Base-by-base conservation (phyloP, 208 protist species). In the Crithidia thermophila region DNA sequence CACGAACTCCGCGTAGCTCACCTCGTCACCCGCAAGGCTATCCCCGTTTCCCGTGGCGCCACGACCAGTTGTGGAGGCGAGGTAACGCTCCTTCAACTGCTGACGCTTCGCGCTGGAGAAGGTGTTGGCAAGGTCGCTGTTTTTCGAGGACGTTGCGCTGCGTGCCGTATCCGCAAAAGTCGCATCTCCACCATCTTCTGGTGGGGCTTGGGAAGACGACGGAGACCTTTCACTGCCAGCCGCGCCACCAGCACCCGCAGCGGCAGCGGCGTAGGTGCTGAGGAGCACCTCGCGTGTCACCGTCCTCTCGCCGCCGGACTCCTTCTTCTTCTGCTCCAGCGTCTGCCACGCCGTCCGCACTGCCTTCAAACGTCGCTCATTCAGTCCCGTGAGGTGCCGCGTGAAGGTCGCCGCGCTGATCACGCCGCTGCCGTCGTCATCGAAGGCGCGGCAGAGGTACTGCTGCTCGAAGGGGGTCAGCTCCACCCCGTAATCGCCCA, bases 311-410 rank as follows among this genome's bases (percentile, higher is more conserved):
- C 0, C 20, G 36, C 7, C 45, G 2, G 11, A 18, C 8, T 33
- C 25, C 6, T 43, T 59, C 49, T 43, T 59, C 49, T 87, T 71
- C 77, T 82, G 81, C 21, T 76, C 67, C 33, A 95, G 55, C 1
- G 49, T 36, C 14, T 66, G 60, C 88, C 91, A 96, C 28, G 87
- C 82, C 45, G 81, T 79, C 47, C 75, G 61, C 45, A 94, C 79
- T 0, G 81, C 91, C 50, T 80, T 62, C 65, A 87, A 69, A 27
- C 91, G 87, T 4, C 91, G 83, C 36, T 72, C 51, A 57, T 91
- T 94, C 21, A 96, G 49, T 7, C 88, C 87, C 8, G 74, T 83
- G 43, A 96, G 77, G 79, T 96, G 91, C 5, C 91, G 86, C 27
- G 81, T 72, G 63, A 94, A 96, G 21, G 75, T 84, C 4, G 45